Conservation (phyloP, 805 yeast species). For the Lachancea sp. region DNA sequence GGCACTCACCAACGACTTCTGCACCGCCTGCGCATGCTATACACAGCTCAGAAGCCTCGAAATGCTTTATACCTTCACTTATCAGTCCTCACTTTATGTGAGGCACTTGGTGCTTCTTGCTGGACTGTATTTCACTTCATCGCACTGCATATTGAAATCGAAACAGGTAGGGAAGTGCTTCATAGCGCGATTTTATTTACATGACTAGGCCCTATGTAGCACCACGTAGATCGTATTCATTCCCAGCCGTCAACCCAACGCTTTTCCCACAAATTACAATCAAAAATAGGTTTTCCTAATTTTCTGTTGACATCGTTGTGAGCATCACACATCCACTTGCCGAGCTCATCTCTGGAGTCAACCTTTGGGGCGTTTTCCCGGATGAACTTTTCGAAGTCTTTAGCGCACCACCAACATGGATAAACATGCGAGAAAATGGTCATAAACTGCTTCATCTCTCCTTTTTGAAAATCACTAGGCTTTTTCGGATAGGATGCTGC, state of each 20-base stretch:
- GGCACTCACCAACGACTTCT: too few relatives aligned
- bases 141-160: too few relatives aligned
- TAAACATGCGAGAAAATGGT: slow-evolving; percentile 68
- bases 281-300: slow-evolving; percentile 78
- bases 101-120: too few relatives aligned
- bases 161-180: too few relatives aligned
- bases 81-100: too few relatives aligned
- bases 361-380: slow-evolving; percentile 48
- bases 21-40: too few relatives aligned
- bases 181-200: background rate
- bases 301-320: slow-evolving; percentile 89
- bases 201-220: slow-evolving; percentile 16
- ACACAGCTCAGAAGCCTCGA: too few relatives aligned
- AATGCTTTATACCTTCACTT: too few relatives aligned
- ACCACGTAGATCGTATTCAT: slow-evolving; percentile 11
- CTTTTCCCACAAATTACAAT: slow-evolving; percentile 83
- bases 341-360: slow-evolving; percentile 67
- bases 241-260: slow-evolving; percentile 97
- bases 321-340: slow-evolving; percentile 90
- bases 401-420: slow-evolving; percentile 93
- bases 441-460: slow-evolving; percentile 65
- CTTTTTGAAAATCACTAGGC: slow-evolving; percentile 57
- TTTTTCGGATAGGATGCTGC: slow-evolving; percentile 82
- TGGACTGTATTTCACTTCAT: too few relatives aligned
- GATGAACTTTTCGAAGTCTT: slow-evolving; percentile 67